Percentiles rank a stretch among this genome's conserved stretches.
Conservation (phyloP, 805 yeast species). For the Cyberlindnera subsufficiens region DNA sequence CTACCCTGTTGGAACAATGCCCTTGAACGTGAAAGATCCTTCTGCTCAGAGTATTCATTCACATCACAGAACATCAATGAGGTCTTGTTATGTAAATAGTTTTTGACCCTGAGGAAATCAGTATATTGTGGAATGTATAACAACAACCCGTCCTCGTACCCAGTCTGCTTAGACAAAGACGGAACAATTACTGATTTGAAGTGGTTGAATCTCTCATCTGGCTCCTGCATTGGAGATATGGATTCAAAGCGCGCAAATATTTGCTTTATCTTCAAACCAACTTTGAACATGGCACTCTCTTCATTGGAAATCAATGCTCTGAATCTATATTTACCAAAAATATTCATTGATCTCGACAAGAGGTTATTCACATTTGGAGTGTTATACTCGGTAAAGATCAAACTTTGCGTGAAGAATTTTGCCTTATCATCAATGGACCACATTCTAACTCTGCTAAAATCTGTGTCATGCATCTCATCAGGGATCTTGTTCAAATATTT, state of each 20-base stretch:
- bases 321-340: constrained; percentile 56
- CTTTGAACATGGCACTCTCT: constrained; percentile 52
- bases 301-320: constrained; percentile 39
- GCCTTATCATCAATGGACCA: constrained; percentile 88
- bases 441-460: constrained; percentile 86
- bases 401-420: constrained; percentile 64
- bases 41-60: constrained; percentile 76
- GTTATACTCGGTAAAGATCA: constrained; percentile 66
- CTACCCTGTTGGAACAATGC: constrained; percentile 60
- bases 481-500: constrained; percentile 75
- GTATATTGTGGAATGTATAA: constrained; percentile 81
- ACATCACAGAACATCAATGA: constrained; percentile 61
- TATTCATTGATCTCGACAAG: constrained; percentile 43
- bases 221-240: constrained; percentile 53
- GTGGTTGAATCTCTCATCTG: constrained; percentile 76
- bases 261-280: constrained; percentile 64
- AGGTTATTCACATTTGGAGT: constrained; percentile 80
- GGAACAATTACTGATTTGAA: constrained; percentile 74
- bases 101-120: constrained; percentile 76
- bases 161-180: constrained; percentile 53
- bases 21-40: constrained; percentile 68
- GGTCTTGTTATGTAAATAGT: constrained; percentile 51
- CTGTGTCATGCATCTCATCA: constrained; percentile 72
- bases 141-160: constrained; percentile 66
- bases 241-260: constrained; percentile 67